Evolutionary conservation across 1,284 basidiomycete species (phyloP), one percentile per base, ranked within the genome.

Genomic region (Puccinia hordei): DNA sequence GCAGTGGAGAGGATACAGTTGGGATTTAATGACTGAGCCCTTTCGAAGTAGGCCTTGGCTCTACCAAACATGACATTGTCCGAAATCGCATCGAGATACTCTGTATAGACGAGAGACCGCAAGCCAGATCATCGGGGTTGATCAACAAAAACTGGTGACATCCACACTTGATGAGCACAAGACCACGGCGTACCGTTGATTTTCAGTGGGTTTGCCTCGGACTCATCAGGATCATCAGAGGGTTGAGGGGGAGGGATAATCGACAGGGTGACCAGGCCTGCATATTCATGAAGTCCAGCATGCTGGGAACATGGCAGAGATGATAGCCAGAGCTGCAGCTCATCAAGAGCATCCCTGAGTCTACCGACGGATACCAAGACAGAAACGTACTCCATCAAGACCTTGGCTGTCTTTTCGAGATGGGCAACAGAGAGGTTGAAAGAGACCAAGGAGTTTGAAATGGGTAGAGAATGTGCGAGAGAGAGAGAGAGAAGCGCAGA

Each of bases 251-350:
- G 27, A 13, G 55, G 63, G 46, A 63, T 63, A 30, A 77, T 38
- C 5, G 33, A 33, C 9, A 77, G 49, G 9, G 61, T 53, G 33
- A 77, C 46, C 61, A 77, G 49, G 13, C 63, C 74, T 12, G 74
- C 74, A 53, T 77, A 77, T 55, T 77, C 46, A 66, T 77, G 74
- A 17, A 77, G 49, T 15, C 24, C 63, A 35, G 74, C 74, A 66
- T 66, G 61, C 41, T 66, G 63, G n/a, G 74, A 77, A 46, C 46
- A 77, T 0, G 74, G 74, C 27, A 38, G 44, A 38, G 63, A 22
- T 5, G 59, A 68, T 5, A 68, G 46, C 27, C 63, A 77, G 27
- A 77, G n/a, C 49, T 77, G 61, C 22, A 77, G 46, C 46, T 77
- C 74, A 53, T 65, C 74, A 35, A 77, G 35, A 4, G 74, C 74